Conservation (phyloP, 2,329 filamentous ascomycete species). For the Didymella exigua region DNA sequence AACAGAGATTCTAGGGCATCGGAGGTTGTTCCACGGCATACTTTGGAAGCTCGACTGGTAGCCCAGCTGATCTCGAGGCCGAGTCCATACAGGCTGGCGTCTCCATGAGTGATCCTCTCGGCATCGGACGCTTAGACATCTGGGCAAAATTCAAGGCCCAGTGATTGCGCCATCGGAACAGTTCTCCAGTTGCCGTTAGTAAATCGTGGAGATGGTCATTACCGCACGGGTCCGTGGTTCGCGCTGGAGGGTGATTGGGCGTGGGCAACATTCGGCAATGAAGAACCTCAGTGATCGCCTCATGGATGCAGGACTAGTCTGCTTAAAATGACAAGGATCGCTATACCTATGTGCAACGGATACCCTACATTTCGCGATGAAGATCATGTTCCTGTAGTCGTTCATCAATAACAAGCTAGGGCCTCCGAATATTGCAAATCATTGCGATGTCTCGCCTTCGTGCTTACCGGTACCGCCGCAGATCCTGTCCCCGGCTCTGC, state of each 20-base stretch:
- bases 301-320: conserved; percentile 1
- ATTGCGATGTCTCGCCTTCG: no score
- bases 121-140: not conserved
- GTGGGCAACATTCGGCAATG: not conserved
- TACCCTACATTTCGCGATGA: not conserved
- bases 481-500: not conserved
- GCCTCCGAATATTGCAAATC: not conserved
- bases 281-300: conserved; percentile 1
- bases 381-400: not conserved
- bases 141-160: not conserved
- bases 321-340: not conserved
- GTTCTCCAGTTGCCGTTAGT: not conserved
- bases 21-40: not conserved
- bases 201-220: not conserved
- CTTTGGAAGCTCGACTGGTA: not conserved
- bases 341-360: not conserved
- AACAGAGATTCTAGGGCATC: not conserved
- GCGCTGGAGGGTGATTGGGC: not conserved
- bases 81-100: not conserved
- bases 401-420: not conserved
- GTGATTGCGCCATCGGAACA: not conserved
- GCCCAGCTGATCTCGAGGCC: not conserved
- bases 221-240: not conserved
- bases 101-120: not conserved
- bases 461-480: not conserved